These are phyloP conservation scores for Anisodus acutangulus DNA, from an alignment of 257 asterid genomes.

Conservation along the genomic window DNA sequence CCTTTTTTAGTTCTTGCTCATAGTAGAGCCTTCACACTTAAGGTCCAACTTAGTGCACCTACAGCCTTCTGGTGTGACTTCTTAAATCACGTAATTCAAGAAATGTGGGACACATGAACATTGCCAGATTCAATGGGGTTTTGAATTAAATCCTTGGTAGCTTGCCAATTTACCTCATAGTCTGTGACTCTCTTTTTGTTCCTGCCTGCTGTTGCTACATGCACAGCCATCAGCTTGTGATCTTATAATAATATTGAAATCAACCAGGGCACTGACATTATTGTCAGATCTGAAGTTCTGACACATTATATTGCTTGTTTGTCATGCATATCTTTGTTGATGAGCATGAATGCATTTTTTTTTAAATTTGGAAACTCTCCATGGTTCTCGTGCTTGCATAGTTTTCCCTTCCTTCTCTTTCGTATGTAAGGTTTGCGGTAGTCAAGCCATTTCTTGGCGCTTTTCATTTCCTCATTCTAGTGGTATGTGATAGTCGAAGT, in stretches of 20 bases:
- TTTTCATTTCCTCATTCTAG: neutral
- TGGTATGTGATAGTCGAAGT: neutral
- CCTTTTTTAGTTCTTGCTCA: neutral
- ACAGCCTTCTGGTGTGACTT: neutral
- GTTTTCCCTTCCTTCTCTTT: neutral
- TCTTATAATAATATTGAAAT: neutral
- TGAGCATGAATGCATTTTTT: neutral
- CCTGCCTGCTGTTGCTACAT: neutral
- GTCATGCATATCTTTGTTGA: neutral
- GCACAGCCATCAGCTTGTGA: neutral
- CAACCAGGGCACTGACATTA: constrained; percentile 5
- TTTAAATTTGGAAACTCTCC: neutral
- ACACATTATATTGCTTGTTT: neutral
- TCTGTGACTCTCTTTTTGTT: neutral
- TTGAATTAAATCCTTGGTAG: neutral
- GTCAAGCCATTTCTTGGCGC: neutral
- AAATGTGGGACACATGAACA: neutral
- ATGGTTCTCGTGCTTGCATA: neutral
- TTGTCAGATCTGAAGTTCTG: neutral
- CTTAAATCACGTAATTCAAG: neutral
- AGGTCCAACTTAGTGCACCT: neutral
- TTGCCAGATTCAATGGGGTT: neutral
- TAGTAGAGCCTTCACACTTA: neutral
- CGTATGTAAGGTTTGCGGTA: neutral
- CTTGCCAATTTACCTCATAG: neutral